Evolutionary conservation across 306 rosid species (phyloP), one percentile per base, ranked within the genome.

Genomic region (Purshia tridentata): DNA sequence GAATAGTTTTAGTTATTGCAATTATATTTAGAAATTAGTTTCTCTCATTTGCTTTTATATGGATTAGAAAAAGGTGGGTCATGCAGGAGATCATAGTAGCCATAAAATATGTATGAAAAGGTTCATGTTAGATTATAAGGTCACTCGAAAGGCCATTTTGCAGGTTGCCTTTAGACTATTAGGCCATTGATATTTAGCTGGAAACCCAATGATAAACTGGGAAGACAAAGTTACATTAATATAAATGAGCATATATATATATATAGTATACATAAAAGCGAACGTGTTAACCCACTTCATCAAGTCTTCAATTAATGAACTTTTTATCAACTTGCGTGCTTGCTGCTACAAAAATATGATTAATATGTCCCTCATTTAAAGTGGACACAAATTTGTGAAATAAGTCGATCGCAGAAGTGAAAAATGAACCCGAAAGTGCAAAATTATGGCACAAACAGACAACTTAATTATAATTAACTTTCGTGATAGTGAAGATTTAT

Each of bases 271-370:
- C 20, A 54, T 18, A 10, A 14, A 46, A 29, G 53, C 58, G 37
- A 48, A 68, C 60, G 48, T 39, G 73, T 12, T 69, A 69, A 41
- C 51, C 40, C 50, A 18, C 14, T 13, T 46, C 60, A 68, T 29
- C 35, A 29, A 37, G 45, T 60, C 46, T 35, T 60, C 45, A 15
- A 37, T n/a, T n/a, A n/a, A 35, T 29, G 1, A 56, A 0, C 60
- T 40, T 69, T 39, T 6, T 52, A 11, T 69, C 41, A 69, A 69
- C 63, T 52, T 69, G 62, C 50, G 19, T 53, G 51, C 46, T 60
- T 37, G 13, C 12, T 69, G 39, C 50, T 39, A 4, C 6, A 39
- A 69, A 50, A 23, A 42, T 22, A 63, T 16, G 2, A 16, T 16
- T 52, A n/a, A n/a, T 41, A n/a, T 15, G 10, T 19, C 16, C 0